Evolutionary conservation across 2,329 filamentous ascomycete genomes (phyloP), one percentile per base, ranked within the genome.

Genomic region (Calonectria pseudoturangicola): DNA sequence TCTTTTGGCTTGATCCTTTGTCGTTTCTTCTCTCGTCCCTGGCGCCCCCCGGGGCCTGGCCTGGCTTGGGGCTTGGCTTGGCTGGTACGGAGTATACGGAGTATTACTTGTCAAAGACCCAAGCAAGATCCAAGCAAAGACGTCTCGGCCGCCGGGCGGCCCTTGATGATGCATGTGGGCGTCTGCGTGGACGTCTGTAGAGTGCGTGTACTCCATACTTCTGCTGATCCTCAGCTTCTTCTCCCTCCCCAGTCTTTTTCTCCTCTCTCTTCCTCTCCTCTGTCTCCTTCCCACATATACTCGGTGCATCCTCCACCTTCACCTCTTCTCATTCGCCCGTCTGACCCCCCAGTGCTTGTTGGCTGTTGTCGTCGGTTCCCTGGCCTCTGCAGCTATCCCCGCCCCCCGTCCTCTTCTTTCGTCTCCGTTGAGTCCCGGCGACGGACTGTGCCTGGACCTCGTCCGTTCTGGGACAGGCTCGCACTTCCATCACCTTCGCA

Each of bases 101-200:
- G 54, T 51, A 58, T 58, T 39, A 58, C 73, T 69, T 69, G 74
- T 69, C 71, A 48, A 62, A 78, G 69, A 73, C 72, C 65, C 73
- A 70, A 73, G 68, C 77, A 67, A 66, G 74, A 70, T 70, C 64
- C 68, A 62, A 72, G 69, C 58, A 70, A 62, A 71, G 73, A 75
- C 69, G 64, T 78, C 74, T 76, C 75, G 77, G 76, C 73, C 66
- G 72, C 73, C 74, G 75, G 54, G 76, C 71, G 76, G 51, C 64
- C 70, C 77, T 79, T 78, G 77, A 77, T 77, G 77, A 79, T 78
- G 76, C 75, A 74, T 77, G 75, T 78, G 75, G 77, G 77, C 72
- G 74, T 75, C 63, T 66, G 73, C 60, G 77, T 77, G 75, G 68
- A 75, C 73, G 73, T 78, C 77, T 74, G 73, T 62, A 70, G 76